These are phyloP conservation scores for Macaranga tanarius DNA, from an alignment of 441 rosid genomes.

Conservation along the genomic window DNA sequence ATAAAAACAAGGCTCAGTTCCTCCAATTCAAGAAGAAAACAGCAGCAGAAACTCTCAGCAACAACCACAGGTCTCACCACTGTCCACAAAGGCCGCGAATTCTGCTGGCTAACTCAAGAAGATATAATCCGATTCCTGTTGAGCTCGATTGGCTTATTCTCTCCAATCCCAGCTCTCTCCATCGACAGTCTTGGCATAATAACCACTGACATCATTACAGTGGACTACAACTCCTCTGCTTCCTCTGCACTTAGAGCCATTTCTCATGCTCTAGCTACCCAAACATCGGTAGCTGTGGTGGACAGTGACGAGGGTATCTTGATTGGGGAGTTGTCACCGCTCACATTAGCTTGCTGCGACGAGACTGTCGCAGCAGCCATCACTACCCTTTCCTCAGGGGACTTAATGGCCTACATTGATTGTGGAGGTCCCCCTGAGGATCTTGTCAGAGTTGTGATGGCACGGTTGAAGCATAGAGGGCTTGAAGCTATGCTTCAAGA, in stretches of 20 bases:
- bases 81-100: conserved; percentile 52
- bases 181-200: conserved; percentile 64
- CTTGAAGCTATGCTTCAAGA: conserved; percentile 56
- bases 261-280: conserved; percentile 43
- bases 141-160: conserved; percentile 68
- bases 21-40: conserved; percentile 47
- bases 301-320: conserved; percentile 45
- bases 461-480: conserved; percentile 51
- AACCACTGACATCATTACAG: conserved; percentile 41
- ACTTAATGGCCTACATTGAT: conserved; percentile 86
- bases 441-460: conserved; percentile 54
- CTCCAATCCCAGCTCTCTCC: conserved; percentile 63
- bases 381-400: conserved; percentile 68
- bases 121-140: conserved; percentile 82
- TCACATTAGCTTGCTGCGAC: conserved; percentile 70
- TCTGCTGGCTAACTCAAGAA: conserved; percentile 94
- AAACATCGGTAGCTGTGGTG: conserved; percentile 77
- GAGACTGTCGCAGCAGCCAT: conserved; percentile 76
- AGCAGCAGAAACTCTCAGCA: conserved; percentile 41
- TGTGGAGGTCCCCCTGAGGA: conserved; percentile 91
- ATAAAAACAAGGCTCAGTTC: conserved; percentile 42
- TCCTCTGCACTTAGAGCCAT: conserved; percentile 52
- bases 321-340: conserved; percentile 83
- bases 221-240: conserved; percentile 73
- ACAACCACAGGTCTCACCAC: conserved; percentile 26